Base-by-base conservation (phyloP, 495 filamentous ascomycete species). In the Podospora australis region DNA sequence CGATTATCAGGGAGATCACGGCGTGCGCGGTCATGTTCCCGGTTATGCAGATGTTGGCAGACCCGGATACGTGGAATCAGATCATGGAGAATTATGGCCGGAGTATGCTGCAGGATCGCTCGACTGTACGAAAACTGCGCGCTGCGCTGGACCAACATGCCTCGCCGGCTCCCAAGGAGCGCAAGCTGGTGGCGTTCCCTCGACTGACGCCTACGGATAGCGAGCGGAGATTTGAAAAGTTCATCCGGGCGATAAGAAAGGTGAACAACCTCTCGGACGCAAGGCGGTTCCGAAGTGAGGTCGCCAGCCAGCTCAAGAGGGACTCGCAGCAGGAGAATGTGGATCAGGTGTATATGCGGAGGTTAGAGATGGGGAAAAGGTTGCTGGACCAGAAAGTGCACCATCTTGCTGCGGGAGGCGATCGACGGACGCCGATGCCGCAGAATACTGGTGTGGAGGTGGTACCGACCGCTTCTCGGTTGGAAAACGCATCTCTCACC, bases 31-130 rank as follows among this genome's bases (percentile, higher is more conserved):
- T 91, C 40, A 67, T 91, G 44, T 79, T 77, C 25, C 86, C 88
- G 3, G 68, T 84, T 22, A 70, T 90, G 64, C 76, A 81, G 53
- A 70, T 87, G 57, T 60, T 92, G 23, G 72, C 87, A 14, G 92
- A 97, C 52, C 90, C 94, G 8, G 94, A 99, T 72, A 90, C 85
- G 2, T 96, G 92, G 92, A 97, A 97, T 62, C 89, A 95, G 58
- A 57, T 94, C 53, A 86, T 97, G 75, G 90, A 95, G 64, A 87
- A 83, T 39, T 91, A 83, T 66, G 90, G 90, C 13, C 80, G 84
- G 32, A 84, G 83, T 22, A 83, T 95, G 71, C 72, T 99, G 29
- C 90, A 96, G 59, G 94, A 99, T 61, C 86, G 92, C 11, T 97
- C 95, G 44, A 95, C 88, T 0, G 92, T 99, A 22, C 84, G 88